Conservation (phyloP, 306 rosid species). For the Dalbergia cultrata region DNA sequence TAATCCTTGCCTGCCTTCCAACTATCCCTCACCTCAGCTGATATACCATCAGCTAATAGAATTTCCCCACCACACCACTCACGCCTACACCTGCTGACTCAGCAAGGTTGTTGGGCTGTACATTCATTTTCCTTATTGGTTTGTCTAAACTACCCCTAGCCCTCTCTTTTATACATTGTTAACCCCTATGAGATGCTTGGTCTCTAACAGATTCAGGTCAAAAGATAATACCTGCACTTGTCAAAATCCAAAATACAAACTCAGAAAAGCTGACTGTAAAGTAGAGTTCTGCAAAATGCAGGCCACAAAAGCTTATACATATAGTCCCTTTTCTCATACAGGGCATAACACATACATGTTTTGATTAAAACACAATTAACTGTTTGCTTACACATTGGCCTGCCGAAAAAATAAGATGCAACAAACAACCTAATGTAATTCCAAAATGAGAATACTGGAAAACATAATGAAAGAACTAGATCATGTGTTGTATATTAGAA, state of each 20-base stretch:
- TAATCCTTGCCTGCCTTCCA: too few relatives aligned
- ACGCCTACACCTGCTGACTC: too few relatives aligned
- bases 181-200: too few relatives aligned
- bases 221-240: too few relatives aligned
- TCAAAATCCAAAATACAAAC: background rate
- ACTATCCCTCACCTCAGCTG: too few relatives aligned
- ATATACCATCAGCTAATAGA: too few relatives aligned
- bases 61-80: too few relatives aligned
- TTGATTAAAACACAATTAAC: background rate
- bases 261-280: background rate
- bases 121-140: too few relatives aligned
- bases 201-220: too few relatives aligned
- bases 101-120: too few relatives aligned
- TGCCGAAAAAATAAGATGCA: background rate
- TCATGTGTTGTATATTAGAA: slow-evolving; percentile 22
- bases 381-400: background rate
- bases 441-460: slow-evolving; percentile 15
- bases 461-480: slow-evolving; percentile 14
- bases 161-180: too few relatives aligned
- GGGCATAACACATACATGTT: background rate
- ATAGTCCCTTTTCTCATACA: background rate
- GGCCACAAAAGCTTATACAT: background rate
- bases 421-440: background rate
- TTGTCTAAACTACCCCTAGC: too few relatives aligned
- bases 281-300: background rate